Conservation (phyloP, 2,329 filamentous ascomycete genomes). For the Colletotrichum tropicale region DNA sequence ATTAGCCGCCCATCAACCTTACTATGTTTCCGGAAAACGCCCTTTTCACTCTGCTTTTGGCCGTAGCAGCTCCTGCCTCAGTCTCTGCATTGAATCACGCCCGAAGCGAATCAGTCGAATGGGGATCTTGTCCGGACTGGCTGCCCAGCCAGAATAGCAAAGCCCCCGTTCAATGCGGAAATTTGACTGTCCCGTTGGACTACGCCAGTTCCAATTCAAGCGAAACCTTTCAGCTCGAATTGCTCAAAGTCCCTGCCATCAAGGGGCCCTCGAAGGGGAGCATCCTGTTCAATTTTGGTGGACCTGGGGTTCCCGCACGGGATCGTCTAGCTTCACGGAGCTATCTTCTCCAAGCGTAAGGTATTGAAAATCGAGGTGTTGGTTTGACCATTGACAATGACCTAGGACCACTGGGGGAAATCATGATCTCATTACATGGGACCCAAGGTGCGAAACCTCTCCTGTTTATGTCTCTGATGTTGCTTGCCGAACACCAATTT, state of each 20-base stretch:
- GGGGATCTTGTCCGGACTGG: neutral
- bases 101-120: neutral
- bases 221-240: neutral
- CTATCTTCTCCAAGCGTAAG: neutral
- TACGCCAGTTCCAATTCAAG: neutral
- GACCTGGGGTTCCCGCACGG: neutral
- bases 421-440: neutral
- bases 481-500: neutral
- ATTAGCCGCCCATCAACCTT: neutral
- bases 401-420: neutral
- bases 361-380: accelerated
- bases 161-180: neutral
- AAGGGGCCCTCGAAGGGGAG: neutral
- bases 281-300: neutral
- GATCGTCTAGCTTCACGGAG: neutral
- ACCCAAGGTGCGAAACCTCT: neutral
- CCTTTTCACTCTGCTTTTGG: neutral
- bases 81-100: neutral
- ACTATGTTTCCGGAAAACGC: accelerated
- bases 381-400: neutral
- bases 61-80: neutral
- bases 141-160: neutral
- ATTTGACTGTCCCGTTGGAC: neutral
- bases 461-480: neutral
- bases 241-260: neutral